These are phyloP conservation scores for Aspergillus funiculosus DNA, from an alignment of 495 filamentous ascomycete genomes.

Conservation along the genomic window DNA sequence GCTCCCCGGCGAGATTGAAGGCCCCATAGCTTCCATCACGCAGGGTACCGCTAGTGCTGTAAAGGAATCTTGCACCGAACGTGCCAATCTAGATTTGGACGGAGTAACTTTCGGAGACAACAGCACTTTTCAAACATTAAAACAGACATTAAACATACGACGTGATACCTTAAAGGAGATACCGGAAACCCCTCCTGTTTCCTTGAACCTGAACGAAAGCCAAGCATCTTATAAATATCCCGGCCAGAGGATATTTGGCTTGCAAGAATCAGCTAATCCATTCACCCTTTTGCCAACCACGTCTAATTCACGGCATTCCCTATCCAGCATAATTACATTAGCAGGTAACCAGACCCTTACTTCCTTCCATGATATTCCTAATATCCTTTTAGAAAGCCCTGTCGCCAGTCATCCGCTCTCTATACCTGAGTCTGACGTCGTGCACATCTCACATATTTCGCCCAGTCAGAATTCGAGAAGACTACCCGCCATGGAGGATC, in stretches of 20 bases:
- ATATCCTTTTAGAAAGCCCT: not conserved
- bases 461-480: not conserved
- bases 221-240: not conserved
- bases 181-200: constrained; percentile 23
- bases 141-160: not conserved
- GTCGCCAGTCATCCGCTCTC: not conserved
- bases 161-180: constrained; percentile 14
- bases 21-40: not conserved
- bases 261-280: constrained; percentile 2
- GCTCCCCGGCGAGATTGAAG: constrained; percentile 18
- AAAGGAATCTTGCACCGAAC: not conserved
- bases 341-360: not conserved
- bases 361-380: not conserved
- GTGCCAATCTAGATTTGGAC: not conserved
- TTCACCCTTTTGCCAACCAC: not conserved
- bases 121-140: not conserved
- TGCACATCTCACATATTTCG: not conserved
- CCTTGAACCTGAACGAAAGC: not conserved
- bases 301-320: not conserved
- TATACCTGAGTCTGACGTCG: constrained; percentile 1
- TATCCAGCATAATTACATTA: not conserved
- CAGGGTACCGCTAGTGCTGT: not conserved
- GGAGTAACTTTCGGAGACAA: not conserved
- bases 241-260: not conserved
- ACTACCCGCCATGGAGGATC: constrained; percentile 15